Evolutionary conservation across 345 rosid genomes (phyloP).

Genomic region (Melastoma malabathricum): DNA sequence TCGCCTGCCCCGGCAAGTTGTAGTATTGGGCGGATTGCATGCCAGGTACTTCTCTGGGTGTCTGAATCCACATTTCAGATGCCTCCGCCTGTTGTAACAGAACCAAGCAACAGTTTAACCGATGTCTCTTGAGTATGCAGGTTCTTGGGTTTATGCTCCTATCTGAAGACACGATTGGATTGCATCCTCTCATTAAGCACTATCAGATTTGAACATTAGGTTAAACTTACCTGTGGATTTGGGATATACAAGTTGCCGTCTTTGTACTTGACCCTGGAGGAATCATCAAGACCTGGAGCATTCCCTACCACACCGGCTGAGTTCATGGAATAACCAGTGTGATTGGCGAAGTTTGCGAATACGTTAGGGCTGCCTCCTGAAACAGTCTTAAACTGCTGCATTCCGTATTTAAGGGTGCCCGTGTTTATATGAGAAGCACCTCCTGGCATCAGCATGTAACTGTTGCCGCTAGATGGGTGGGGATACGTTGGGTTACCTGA

Average conservation of each 20-base stretch:
- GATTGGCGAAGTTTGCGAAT: slow-evolving; percentile 42
- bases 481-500: slow-evolving; percentile 68
- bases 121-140: background rate
- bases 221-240: slow-evolving; percentile 59
- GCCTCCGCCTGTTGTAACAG: slow-evolving; percentile 44
- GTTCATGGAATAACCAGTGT: slow-evolving; percentile 56
- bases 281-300: slow-evolving; percentile 68
- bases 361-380: slow-evolving; percentile 48
- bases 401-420: slow-evolving; percentile 75
- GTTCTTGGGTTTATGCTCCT: too few species aligned
- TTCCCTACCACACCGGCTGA: slow-evolving; percentile 67
- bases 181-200: too few species aligned
- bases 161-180: too few species aligned
- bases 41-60: slow-evolving; percentile 58
- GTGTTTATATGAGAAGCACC: slow-evolving; percentile 58
- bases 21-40: slow-evolving; percentile 71
- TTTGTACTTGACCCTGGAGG: slow-evolving; percentile 75
- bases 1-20: slow-evolving; percentile 58
- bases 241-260: slow-evolving; percentile 66
- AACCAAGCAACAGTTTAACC: background rate
- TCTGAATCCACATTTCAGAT: slow-evolving; percentile 88
- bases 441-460: slow-evolving; percentile 82
- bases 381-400: slow-evolving; percentile 76
- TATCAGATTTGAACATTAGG: too few species aligned
- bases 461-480: slow-evolving; percentile 76